Conservation (phyloP, 345 rosid species). For the Orychophragmus violaceus region DNA sequence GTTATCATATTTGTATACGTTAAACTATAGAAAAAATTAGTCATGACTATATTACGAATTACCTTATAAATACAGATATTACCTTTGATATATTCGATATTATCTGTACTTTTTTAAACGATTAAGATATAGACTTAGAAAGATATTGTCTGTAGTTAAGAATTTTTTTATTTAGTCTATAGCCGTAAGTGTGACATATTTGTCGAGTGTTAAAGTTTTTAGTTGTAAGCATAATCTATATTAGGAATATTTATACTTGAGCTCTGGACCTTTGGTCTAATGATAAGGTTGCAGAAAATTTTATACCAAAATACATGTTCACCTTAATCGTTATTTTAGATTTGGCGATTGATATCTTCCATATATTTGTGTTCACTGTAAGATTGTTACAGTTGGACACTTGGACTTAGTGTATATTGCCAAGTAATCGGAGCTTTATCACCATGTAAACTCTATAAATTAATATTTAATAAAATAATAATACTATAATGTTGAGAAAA, state of each 20-base stretch:
- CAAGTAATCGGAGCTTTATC: no score
- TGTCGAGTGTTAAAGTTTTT: neutral
- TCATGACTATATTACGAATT: neutral
- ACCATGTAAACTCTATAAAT: no score
- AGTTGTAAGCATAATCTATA: neutral
- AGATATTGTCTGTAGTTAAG: neutral
- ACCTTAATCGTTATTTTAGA: no score
- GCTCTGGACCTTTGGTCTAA: neutral
- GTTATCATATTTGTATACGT: neutral
- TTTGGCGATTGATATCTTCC: neutral
- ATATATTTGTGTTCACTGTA: neutral
- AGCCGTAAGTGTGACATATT: neutral
- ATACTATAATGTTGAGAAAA: no score
- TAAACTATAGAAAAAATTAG: neutral
- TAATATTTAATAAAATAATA: no score
- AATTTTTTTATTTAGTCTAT: neutral
- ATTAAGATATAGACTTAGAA: no score
- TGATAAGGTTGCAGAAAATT: neutral
- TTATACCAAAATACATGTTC: neutral
- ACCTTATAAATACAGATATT: neutral
- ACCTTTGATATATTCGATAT: neutral
- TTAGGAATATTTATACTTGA: neutral
- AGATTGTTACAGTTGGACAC: neutral
- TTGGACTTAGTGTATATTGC: neutral
- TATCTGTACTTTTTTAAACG: no score